Percentiles rank a stretch among this genome's conserved stretches.
Evolutionary conservation across 2,329 filamentous ascomycete genomes (phyloP).

Genomic region (Phaeophleospora eucalypticola): DNA sequence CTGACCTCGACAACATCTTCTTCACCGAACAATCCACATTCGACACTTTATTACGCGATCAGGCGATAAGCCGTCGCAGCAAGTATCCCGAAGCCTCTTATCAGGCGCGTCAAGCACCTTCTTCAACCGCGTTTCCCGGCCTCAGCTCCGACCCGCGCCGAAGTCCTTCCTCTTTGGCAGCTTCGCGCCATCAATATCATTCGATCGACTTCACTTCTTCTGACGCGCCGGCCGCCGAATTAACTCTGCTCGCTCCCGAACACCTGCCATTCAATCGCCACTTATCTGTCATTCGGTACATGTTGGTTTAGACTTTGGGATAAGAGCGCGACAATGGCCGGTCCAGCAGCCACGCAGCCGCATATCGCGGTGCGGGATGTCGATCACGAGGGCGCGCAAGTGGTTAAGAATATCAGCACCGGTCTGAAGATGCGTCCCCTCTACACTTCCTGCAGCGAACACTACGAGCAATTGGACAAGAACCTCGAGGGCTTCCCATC

Average conservation of each 20-base stretch:
- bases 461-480: slow-evolving; percentile 7
- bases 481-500: background rate
- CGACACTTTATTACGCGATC: background rate
- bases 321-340: background rate
- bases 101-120: too few relatives aligned
- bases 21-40: background rate
- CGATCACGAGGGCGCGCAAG: background rate
- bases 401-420: slow-evolving; percentile 2
- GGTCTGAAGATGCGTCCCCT: slow-evolving; percentile 14
- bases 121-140: too few relatives aligned
- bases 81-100: background rate
- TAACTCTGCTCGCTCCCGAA: too few relatives aligned
- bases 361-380: background rate
- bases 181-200: too few relatives aligned
- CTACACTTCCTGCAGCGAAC: slow-evolving; percentile 25
- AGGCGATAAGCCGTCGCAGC: background rate
- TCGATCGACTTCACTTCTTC: background rate
- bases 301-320: background rate
- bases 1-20: background rate
- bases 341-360: background rate
- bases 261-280: background rate
- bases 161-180: too few relatives aligned
- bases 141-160: too few relatives aligned
- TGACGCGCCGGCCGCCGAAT: background rate
- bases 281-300: background rate